Conservation (phyloP, 495 filamentous ascomycete species). For the Penicillium argentinense region DNA sequence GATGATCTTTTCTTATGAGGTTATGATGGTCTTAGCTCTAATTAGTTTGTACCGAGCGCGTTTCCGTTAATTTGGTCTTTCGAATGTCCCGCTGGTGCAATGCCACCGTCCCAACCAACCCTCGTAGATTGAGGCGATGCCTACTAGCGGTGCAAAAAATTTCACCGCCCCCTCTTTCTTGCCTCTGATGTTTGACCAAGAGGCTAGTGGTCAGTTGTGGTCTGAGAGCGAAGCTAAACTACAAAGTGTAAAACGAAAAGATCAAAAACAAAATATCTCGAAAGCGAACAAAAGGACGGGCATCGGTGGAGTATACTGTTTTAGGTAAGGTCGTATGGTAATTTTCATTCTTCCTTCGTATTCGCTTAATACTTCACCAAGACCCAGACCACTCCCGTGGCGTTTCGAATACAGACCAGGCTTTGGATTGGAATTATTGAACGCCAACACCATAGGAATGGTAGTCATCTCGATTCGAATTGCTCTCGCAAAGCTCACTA, state of each 20-base stretch:
- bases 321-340: constrained; percentile 6
- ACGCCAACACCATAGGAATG: too few species aligned
- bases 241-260: background rate
- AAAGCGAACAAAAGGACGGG: background rate
- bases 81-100: background rate
- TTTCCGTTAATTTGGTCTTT: too few species aligned
- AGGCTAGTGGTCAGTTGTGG: background rate
- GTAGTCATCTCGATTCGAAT: background rate
- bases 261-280: background rate
- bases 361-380: background rate
- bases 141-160: background rate
- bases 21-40: background rate
- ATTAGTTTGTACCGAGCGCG: too few species aligned
- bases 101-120: background rate
- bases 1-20: constrained; percentile 4
- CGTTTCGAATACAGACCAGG: background rate
- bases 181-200: background rate
- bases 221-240: background rate
- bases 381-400: background rate
- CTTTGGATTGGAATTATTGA: background rate
- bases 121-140: too few species aligned
- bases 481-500: background rate
- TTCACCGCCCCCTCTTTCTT: constrained; percentile 3
- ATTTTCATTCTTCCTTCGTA: constrained; percentile 9
- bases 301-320: background rate